Base-by-base conservation (phyloP, 108 stramenopile genomes). In the Chaetoceros muelleri region DNA sequence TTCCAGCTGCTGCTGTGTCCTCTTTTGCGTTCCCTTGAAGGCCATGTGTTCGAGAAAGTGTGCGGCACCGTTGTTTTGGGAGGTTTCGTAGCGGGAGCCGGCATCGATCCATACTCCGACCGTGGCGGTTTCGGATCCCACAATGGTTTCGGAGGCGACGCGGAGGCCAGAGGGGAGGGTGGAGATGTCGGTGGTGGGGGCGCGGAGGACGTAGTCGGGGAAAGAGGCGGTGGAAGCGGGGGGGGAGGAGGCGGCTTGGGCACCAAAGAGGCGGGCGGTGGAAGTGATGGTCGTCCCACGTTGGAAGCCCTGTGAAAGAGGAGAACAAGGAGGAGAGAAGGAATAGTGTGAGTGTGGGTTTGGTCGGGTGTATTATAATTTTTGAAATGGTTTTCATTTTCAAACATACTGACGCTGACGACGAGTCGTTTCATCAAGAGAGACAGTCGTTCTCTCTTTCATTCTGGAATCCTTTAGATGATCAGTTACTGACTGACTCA, bases 11-110 rank as follows among this genome's bases (percentile, higher is more conserved):
- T 83, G 84, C 71, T 98, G 96, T 16, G 92, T 94, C 21, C 99
- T 71, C 27, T 75, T 76, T 21, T 59, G 25, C 24, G 95, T 96
- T 57, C 99, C 99, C 79, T 99, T 99, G 82, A 99, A 99, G 56
- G 95, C 93, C 94, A 99, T 95, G 86, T 99, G 99, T 75, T 99
- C 99, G 53, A 99, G 71, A 70, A 99, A 99, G 73, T 99, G 99
- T 5, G 96, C 95, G n/a, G 88, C 92, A 50, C 99, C 99, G 70
- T 98, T 99, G 88, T 98, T 99, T 46, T 67, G 57, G 3, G 69
- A 76, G 0, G 95, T 98, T 84, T 99, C 99, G 77, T 97, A 99
- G 1, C 99, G 80, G 1, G 81, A 83, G 16, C 87, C 91, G 40
- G 87, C 87, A 60, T 87, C 89, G 60, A 94, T 89, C 84, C 87